These are phyloP conservation scores for Yamadazyma triangularis DNA, from an alignment of 1,139 yeast species.

Conservation along the genomic window DNA sequence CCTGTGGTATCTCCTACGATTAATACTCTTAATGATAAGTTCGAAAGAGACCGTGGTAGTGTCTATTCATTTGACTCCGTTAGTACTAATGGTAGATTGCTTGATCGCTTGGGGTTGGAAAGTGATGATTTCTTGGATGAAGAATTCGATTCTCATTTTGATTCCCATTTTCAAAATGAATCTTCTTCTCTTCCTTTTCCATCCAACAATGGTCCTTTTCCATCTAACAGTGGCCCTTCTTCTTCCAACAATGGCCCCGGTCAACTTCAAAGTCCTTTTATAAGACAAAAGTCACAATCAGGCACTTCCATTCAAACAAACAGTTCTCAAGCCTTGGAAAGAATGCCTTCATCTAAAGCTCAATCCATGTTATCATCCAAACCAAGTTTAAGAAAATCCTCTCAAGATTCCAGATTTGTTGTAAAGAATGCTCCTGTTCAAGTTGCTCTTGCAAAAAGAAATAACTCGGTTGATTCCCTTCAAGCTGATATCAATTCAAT, in stretches of 20 bases:
- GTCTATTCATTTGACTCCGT: slow-evolving; percentile 44
- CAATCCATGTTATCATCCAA: neutral
- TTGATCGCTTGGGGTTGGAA: slow-evolving; percentile 37
- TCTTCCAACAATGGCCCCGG: neutral
- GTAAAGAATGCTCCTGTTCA: slow-evolving; percentile 23
- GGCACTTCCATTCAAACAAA: slow-evolving; percentile 10
- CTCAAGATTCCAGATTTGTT: neutral
- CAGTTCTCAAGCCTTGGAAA: neutral
- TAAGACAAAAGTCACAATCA: slow-evolving; percentile 3
- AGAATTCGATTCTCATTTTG: slow-evolving; percentile 7
- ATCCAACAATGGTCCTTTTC: neutral
- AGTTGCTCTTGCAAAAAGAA: slow-evolving; percentile 19
- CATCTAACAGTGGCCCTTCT: no score
- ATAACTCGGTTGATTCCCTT: slow-evolving; percentile 26
- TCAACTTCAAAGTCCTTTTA: neutral
- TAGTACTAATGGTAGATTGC: slow-evolving; percentile 38
- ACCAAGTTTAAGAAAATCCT: neutral
- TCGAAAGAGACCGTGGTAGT: slow-evolving; percentile 33
- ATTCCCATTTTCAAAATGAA: slow-evolving; percentile 1
- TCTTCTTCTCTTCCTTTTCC: neutral
- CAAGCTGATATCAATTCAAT: slow-evolving; percentile 21
- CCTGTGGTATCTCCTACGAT: slow-evolving; percentile 3
- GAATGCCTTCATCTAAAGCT: slow-evolving; percentile 8
- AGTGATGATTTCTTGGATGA: slow-evolving; percentile 18
- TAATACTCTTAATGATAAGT: slow-evolving; percentile 1